phyloP scores from a whole-genome alignment of 768 basidiomycete genomes.

The Amanita rimosa region DNA sequence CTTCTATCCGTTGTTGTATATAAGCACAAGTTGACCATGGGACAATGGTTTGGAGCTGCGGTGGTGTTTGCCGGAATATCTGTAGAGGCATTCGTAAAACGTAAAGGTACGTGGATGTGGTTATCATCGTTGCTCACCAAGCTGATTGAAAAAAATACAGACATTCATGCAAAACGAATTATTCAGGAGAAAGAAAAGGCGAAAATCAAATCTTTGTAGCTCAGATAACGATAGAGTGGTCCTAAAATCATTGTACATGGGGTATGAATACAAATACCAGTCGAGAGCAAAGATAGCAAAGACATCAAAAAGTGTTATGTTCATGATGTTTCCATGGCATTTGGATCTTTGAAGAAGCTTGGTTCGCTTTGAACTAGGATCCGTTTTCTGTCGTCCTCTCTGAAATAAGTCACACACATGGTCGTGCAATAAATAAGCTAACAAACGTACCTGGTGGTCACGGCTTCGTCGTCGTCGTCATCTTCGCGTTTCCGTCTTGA shows the following conservation, averaged over 20 bases:
- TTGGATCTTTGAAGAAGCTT: conserved; percentile 21
- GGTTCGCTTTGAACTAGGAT: conserved; percentile 24
- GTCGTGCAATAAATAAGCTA: not conserved
- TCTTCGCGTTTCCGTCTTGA: conserved; percentile 61
- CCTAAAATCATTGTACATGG: conserved; percentile 10
- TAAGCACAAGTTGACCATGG: conserved; percentile 69
- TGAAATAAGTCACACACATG: conserved; percentile 9
- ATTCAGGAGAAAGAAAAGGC: conserved; percentile 79
- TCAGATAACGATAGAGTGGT: conserved; percentile 6
- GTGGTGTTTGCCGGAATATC: conserved; percentile 96
- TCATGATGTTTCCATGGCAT: conserved; percentile 40
- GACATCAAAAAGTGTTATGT: conserved; percentile 6
- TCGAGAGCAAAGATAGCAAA: conserved; percentile 9
- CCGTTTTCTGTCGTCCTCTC: conserved; percentile 38
- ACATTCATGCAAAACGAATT: conserved; percentile 71
- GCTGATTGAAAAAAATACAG: conserved; percentile 26
- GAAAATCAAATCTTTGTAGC: conserved; percentile 65
- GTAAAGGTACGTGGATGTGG: conserved; percentile 47
- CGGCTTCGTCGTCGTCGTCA: conserved; percentile 57
- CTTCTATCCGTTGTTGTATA: conserved; percentile 88
- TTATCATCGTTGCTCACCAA: not conserved
- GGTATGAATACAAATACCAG: conserved; percentile 14
- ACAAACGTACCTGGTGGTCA: conserved; percentile 17
- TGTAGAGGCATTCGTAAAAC: conserved; percentile 85
- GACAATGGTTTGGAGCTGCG: conserved; percentile 89